Evolutionary conservation across 805 yeast genomes (phyloP).

Genomic region (Metschnikowia henanensis): DNA sequence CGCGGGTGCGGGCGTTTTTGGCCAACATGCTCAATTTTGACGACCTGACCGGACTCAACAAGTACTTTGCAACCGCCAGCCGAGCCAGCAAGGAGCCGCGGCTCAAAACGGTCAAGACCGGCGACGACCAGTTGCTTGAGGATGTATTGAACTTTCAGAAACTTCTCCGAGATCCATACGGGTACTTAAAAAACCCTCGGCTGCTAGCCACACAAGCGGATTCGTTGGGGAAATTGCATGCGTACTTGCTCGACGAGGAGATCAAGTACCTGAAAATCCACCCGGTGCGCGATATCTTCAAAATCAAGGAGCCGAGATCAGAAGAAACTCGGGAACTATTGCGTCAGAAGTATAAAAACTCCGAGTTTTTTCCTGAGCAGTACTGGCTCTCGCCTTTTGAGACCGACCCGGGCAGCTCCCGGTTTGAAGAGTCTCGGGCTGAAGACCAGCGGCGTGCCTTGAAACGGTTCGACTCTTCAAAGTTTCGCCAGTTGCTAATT

Average conservation of each 20-base stretch:
- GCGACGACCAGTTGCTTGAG: slow-evolving; percentile 29
- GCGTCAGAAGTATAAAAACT: slow-evolving; percentile 19
- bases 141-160: slow-evolving; percentile 33
- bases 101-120: slow-evolving; percentile 16
- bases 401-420: slow-evolving; percentile 17
- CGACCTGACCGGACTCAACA: slow-evolving; percentile 46
- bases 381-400: slow-evolving; percentile 36
- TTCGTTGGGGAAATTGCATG: slow-evolving; percentile 27
- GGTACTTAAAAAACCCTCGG: slow-evolving; percentile 24
- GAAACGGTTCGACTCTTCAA: slow-evolving; percentile 27
- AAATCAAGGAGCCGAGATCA: slow-evolving; percentile 16
- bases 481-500: slow-evolving; percentile 27
- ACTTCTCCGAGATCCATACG: slow-evolving; percentile 37
- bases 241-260: slow-evolving; percentile 33
- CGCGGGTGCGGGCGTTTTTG: slow-evolving; percentile 35
- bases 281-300: slow-evolving; percentile 20
- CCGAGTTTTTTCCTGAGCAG: slow-evolving; percentile 35
- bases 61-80: slow-evolving; percentile 34
- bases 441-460: slow-evolving; percentile 27
- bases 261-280: slow-evolving; percentile 17
- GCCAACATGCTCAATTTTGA: slow-evolving; percentile 36
- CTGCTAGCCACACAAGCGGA: slow-evolving; percentile 24
- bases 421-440: slow-evolving; percentile 18
- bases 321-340: slow-evolving; percentile 19
- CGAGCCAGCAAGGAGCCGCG: slow-evolving; percentile 25